phyloP scores from a whole-genome alignment of 371 early-diverging fungal genomes.

The Polyrhizophydium stewartii region DNA sequence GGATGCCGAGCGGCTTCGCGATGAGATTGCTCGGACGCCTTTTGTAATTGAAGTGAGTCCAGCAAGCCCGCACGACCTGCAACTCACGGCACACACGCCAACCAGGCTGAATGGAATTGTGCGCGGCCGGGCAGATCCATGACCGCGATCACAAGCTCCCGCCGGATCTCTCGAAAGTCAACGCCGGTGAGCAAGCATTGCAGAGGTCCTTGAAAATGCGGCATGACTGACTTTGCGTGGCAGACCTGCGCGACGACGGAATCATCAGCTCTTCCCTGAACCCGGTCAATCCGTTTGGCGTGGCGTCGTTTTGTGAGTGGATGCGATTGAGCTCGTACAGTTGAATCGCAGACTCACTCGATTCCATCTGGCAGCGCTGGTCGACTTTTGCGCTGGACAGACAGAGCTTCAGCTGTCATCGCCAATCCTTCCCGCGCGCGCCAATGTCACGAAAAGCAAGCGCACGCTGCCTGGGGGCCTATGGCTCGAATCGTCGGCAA shows the following conservation, averaged over 20 bases:
- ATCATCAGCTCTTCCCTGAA: background rate
- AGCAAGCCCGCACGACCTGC: background rate
- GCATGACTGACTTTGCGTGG: background rate
- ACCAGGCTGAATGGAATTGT: background rate
- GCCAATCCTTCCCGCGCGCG: conserved; percentile 11
- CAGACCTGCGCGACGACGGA: background rate
- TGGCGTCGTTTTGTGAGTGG: conserved; percentile 9
- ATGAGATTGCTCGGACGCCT: conserved; percentile 7
- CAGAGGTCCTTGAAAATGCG: background rate
- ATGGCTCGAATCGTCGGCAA: conserved; percentile 19
- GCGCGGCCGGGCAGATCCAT: conserved; percentile 9
- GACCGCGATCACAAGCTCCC: conserved; percentile 12
- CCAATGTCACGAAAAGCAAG: background rate
- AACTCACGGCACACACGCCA: background rate
- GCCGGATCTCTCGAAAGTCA: background rate
- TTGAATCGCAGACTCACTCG: too few relatives aligned
- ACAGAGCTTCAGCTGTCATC: conserved; percentile 1
- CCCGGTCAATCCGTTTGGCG: conserved; percentile 4
- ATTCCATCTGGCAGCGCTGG: conserved; percentile 6
- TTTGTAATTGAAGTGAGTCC: conserved; percentile 10
- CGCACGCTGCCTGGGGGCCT: conserved; percentile 10
- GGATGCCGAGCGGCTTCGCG: conserved; percentile 11
- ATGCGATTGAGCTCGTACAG: background rate
- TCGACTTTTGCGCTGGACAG: conserved; percentile 8
- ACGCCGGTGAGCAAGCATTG: background rate